Evolutionary conservation across 75 land plant species (phyloP), one percentile per base, ranked within the genome.

Genomic region (Adiantum capillusveneris): DNA sequence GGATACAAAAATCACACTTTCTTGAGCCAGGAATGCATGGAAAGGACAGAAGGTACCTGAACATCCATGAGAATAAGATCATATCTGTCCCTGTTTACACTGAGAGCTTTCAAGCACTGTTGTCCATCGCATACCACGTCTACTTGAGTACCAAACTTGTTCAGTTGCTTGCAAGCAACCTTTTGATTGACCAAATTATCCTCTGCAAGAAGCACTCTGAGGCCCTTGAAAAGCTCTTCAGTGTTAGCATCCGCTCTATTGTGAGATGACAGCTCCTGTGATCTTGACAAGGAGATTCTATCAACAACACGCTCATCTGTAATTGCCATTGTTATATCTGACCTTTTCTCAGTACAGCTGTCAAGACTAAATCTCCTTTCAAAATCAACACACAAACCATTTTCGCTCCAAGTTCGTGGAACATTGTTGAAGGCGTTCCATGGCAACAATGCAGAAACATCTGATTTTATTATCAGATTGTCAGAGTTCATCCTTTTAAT

Each of bases 11-110:
- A n/a, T n/a, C n/a, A n/a, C n/a, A n/a, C n/a, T n/a, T n/a, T n/a
- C n/a, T n/a, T n/a, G n/a, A n/a, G n/a, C n/a, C n/a, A n/a, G n/a
- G n/a, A n/a, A n/a, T n/a, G n/a, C n/a, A n/a, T 22, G 30, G 27
- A n/a, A n/a, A 56, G 56, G 20, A 25, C 3, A 48, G 12, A 59
- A 11, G 46, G 19, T 27, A 68, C 71, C 71, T 68, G 71, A 31
- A 68, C 71, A 53, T 68, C 71, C 71, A 68, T 68, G 44, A 68
- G 65, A 25, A 68, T 53, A 29, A 68, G 71, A 26, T 68, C 71
- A 29, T 51, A 68, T 24, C 25, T 39, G 19, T 68, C 71, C 20
- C 65, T 64, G 21, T 20, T 49, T 14, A 20, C 31, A 24, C 60
- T 30, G 37, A 68, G 50, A 19, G 65, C 56, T 39, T 51, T 45